A percentile compares a stretch with the other conserved stretches of the same genome.
phyloP scores from a whole-genome alignment of 495 filamentous ascomycete genomes.

The Neurospora intermedia region DNA sequence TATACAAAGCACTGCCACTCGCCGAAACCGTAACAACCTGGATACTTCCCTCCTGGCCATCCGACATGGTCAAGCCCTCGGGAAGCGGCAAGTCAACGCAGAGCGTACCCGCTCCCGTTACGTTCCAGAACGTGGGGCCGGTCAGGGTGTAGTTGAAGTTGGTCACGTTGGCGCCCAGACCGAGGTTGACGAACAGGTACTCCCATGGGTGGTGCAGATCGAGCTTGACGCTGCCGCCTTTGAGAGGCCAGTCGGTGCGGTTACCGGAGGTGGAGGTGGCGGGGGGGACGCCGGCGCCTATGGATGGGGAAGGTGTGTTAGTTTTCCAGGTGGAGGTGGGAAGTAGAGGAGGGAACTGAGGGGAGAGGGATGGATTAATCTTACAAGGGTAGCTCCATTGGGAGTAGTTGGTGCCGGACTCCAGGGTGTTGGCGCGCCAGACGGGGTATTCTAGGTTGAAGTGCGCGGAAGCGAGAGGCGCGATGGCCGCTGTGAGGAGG shows the following conservation, averaged over 20 bases:
- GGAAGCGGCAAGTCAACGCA: constrained; percentile 43
- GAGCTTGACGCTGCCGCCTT: constrained; percentile 43
- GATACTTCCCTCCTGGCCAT: constrained; percentile 42
- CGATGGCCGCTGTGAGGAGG: constrained; percentile 21
- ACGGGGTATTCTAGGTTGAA: constrained; percentile 46
- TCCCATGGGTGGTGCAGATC: constrained; percentile 44
- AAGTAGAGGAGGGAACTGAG: neutral
- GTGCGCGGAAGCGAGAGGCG: constrained; percentile 40
- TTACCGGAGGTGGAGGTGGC: constrained; percentile 28
- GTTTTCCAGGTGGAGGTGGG: neutral
- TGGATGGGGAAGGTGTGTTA: constrained; percentile 1
- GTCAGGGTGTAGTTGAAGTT: constrained; percentile 52
- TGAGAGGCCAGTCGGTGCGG: constrained; percentile 51
- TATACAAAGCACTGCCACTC: constrained; percentile 46
- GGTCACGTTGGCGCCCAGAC: constrained; percentile 42
- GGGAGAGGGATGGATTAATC: constrained; percentile 5
- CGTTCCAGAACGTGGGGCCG: constrained; percentile 37
- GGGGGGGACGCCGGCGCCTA: constrained; percentile 46
- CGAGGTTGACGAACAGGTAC: constrained; percentile 52
- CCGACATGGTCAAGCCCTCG: constrained; percentile 26
- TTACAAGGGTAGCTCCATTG: constrained; percentile 52
- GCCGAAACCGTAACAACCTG: constrained; percentile 46
- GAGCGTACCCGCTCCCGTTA: constrained; percentile 49
- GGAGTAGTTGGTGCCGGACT: constrained; percentile 22
- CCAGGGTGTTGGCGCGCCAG: constrained; percentile 45